Base-by-base conservation (phyloP, 2,329 filamentous ascomycete genomes). In the Allantophomopsis cytisporea region DNA sequence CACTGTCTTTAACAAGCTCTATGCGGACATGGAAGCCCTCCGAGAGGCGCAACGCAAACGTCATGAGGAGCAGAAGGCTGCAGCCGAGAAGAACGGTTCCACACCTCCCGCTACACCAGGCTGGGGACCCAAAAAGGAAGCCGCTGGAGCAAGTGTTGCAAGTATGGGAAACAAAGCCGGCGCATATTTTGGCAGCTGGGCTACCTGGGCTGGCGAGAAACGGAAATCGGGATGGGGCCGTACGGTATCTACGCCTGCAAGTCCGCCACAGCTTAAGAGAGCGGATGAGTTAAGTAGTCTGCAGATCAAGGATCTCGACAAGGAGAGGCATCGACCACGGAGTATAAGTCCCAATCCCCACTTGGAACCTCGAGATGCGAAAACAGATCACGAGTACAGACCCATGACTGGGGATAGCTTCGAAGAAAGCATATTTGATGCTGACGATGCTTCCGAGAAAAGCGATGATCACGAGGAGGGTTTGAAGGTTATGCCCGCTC, bases 11-110 rank as follows among this genome's bases (percentile, higher is more conserved):
- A 93, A 83, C 57, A 87, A 77, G 52, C 68, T 96, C 20, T 96
- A 93, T 68, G 75, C 85, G 0, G 89, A 96, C 50, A 83, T 96
- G 61, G 89, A 96, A 58, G 64, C 75, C 2, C 73, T 86, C 61
- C 71, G 84, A 12, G 84, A 88, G 60, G 72, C 75, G 13, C 83
- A 88, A 56, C 67, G 75, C 41, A 77, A 73, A 50, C 66, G 68
- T 38, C 63, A 69, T 5, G 76, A 81, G 70, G 81, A 52, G 59
- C 63, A 36, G 62, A 64, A 46, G 60, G 54, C 55, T 39, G 6
- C 36, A 21, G 36, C 35, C 20, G 42, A 44, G 34, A 31, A 49
- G 45, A 41, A 50, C 43, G 15, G 50, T 49, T 43, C 18, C 11
- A 18, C 37, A 7, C 34, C 37, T 41, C 42, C 38, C 45, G 52